These are phyloP conservation scores for Fusarium anguioides DNA, from an alignment of 2,329 filamentous ascomycete genomes.

Conservation along the genomic window DNA sequence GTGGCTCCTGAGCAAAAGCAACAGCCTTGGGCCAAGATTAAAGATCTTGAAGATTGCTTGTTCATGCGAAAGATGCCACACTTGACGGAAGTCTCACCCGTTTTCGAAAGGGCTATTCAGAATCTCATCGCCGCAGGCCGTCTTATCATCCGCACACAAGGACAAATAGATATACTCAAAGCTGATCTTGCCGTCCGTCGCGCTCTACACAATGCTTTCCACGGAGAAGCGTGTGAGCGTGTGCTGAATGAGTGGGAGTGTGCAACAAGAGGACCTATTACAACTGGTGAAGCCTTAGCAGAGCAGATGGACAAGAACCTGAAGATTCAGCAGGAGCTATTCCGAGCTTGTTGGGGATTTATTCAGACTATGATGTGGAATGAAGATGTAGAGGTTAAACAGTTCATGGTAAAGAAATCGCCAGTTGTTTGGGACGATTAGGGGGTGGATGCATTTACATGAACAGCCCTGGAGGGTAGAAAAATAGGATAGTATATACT, in stretches of 20 bases:
- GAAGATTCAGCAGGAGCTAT: constrained; percentile 6
- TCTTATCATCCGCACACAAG: constrained; percentile 8
- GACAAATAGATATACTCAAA: neutral
- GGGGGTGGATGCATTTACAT: neutral
- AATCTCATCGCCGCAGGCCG: constrained; percentile 13
- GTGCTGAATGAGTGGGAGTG: constrained; percentile 36
- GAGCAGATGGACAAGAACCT: neutral
- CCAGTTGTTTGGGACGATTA: constrained; percentile 2
- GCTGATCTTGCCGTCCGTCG: neutral
- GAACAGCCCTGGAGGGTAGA: too few species aligned
- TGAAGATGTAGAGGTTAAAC: neutral
- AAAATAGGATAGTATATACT: too few species aligned
- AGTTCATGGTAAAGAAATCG: neutral
- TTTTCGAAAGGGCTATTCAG: neutral
- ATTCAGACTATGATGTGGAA: constrained; percentile 3
- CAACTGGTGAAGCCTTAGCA: neutral
- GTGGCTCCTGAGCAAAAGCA: neutral
- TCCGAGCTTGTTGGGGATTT: constrained; percentile 7
- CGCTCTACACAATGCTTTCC: constrained; percentile 2
- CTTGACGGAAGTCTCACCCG: neutral
- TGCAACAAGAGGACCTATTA: neutral
- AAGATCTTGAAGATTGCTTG: neutral
- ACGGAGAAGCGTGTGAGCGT: constrained; percentile 24
- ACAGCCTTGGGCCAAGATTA: neutral
- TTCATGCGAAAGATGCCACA: constrained; percentile 4